Evolutionary conservation across 1,284 basidiomycete genomes (phyloP).

Genomic region (Fistulinella cinereoalba): DNA sequence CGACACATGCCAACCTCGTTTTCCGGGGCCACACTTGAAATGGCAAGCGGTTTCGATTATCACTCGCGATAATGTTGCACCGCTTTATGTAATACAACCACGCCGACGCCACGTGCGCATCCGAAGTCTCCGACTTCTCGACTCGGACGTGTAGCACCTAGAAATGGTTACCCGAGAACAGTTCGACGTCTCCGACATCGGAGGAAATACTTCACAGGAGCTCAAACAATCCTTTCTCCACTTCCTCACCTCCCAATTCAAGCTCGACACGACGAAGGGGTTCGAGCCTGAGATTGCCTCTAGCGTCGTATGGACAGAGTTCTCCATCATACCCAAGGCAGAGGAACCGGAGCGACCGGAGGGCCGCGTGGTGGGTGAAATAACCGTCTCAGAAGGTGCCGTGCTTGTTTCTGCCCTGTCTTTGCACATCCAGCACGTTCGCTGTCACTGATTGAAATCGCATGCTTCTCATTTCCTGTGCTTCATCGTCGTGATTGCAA

Average conservation of each 20-base stretch:
- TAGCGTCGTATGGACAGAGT: conserved; percentile 30
- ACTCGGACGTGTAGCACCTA: no score
- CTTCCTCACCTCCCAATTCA: conserved; percentile 8
- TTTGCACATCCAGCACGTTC: not conserved
- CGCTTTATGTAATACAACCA: no score
- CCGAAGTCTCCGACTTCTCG: no score
- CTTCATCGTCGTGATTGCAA: no score
- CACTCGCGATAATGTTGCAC: conserved; percentile 1
- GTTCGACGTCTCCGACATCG: conserved; percentile 22
- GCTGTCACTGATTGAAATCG: not conserved
- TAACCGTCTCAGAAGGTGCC: conserved; percentile 45
- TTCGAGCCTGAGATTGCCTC: conserved; percentile 26
- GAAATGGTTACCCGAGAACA: no score
- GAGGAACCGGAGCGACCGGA: conserved; percentile 39
- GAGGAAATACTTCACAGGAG: conserved; percentile 24
- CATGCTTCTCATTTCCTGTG: no score
- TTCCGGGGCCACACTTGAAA: no score
- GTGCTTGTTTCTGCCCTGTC: not conserved
- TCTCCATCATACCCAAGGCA: conserved; percentile 38
- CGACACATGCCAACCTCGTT: no score
- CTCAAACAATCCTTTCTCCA: conserved; percentile 27
- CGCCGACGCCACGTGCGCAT: no score
- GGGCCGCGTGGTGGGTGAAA: conserved; percentile 43
- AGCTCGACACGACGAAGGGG: conserved; percentile 4
- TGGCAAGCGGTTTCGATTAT: no score